Evolutionary conservation across 1,284 basidiomycete genomes (phyloP).

Genomic region (Microbotryum scabiosae): DNA sequence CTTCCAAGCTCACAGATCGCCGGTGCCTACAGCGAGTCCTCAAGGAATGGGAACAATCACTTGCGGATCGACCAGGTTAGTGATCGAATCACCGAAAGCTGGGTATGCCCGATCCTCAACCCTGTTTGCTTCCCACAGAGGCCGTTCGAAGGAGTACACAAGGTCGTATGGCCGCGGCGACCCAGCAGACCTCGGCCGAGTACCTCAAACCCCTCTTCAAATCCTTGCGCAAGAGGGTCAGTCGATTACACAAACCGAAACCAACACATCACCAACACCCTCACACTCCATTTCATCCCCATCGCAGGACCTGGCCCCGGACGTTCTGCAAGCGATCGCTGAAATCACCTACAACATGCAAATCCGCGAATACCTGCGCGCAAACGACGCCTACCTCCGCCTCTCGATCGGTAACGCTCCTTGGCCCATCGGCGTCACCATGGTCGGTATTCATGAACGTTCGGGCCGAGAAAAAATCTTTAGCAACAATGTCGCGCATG

Average conservation of each 20-base stretch:
- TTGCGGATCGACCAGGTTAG: conserved; percentile 81
- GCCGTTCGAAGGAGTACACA: conserved; percentile 72
- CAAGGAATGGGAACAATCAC: conserved; percentile 90
- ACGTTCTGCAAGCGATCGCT: conserved; percentile 79
- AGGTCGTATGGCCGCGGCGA: conserved; percentile 88
- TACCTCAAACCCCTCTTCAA: conserved; percentile 97
- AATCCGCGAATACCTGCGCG: conserved; percentile 81
- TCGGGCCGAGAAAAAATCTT: conserved; percentile 96
- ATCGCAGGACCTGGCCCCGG: conserved; percentile 63
- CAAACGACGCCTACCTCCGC: conserved; percentile 94
- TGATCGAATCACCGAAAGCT: conserved; percentile 3
- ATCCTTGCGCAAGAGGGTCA: conserved; percentile 62
- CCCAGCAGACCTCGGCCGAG: conserved; percentile 88
- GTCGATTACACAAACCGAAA: neutral
- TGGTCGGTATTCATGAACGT: conserved; percentile 95
- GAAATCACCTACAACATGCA: conserved; percentile 98
- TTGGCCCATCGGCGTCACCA: conserved; percentile 99
- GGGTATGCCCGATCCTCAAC: neutral
- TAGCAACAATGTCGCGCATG: conserved; percentile 92
- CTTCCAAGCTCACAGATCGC: neutral
- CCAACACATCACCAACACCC: neutral
- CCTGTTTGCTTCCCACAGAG: conserved; percentile 35
- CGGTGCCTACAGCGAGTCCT: conserved; percentile 53
- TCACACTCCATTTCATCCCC: neutral
- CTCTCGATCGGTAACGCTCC: conserved; percentile 97